Base-by-base conservation (phyloP, 169 alveolate genomes). In the Eimeria falciformis region DNA sequence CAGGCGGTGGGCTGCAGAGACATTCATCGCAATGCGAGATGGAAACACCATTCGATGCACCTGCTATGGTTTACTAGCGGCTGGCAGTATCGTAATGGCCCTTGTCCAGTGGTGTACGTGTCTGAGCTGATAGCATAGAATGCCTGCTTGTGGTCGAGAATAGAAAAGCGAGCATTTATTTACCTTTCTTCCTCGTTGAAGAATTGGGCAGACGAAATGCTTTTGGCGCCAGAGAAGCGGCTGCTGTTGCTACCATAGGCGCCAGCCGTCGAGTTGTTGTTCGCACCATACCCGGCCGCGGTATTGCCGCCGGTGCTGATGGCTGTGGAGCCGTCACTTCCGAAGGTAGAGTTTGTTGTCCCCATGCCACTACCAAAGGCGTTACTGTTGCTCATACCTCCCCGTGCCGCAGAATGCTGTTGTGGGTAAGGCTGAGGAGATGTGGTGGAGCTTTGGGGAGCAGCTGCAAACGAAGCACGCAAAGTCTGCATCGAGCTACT, bases 131-230 rank as follows among this genome's bases (percentile, higher is more conserved):
- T n/a, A n/a, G n/a, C n/a, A n/a, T n/a, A n/a, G n/a, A n/a, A n/a
- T n/a, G n/a, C n/a, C n/a, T n/a, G n/a, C n/a, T n/a, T n/a, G n/a
- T n/a, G n/a, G n/a, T n/a, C n/a, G n/a, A n/a, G n/a, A n/a, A n/a
- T n/a, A n/a, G n/a, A n/a, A n/a, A n/a, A n/a, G n/a, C n/a, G n/a
- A n/a, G n/a, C n/a, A n/a, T n/a, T n/a, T n/a, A 5, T 53, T 0
- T 77, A 77, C 86, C 86, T 77, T 5, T 77, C 86, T 46, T 77
- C 86, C 46, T 77, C 43, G 66, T 77, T 77, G 69, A 77, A 77
- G 33, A 43, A 90, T 65, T 90, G 94, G 21, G 84, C 94, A 23
- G 94, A 90, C 27, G 94, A 90, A 7, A 90, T 90, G 45, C 90
- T 75, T 33, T 90, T 90, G 84, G 94, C 94, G 5, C 84, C 84